A percentile compares a stretch with the other conserved stretches of the same genome.
These are phyloP conservation scores for Diaporthe amygdali DNA, from an alignment of 2,329 filamentous ascomycete genomes.

Conservation along the genomic window DNA sequence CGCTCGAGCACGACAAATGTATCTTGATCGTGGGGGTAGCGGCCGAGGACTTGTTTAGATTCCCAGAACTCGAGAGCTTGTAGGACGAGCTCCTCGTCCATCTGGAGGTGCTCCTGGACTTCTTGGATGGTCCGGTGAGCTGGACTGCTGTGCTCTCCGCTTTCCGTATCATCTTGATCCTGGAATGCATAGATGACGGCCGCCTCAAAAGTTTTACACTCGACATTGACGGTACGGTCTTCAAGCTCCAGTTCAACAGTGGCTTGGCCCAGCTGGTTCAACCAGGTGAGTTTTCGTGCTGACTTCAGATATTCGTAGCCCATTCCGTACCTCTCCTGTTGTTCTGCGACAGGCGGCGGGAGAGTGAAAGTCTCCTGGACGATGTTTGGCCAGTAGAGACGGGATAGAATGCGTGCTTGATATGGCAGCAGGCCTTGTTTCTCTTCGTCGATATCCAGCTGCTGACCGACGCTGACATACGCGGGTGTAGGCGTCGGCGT, in stretches of 20 bases:
- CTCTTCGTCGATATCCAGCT: conserved; percentile 37
- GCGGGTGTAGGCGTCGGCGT: conserved; percentile 27
- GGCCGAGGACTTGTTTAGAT: conserved; percentile 69
- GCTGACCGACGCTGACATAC: conserved; percentile 24
- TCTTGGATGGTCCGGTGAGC: conserved; percentile 55
- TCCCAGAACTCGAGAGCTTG: conserved; percentile 75
- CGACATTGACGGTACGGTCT: conserved; percentile 75
- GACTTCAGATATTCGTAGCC: conserved; percentile 83
- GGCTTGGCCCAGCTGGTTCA: conserved; percentile 80
- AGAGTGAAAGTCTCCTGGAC: conserved; percentile 72
- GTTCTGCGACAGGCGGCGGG: conserved; percentile 59
- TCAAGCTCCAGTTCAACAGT: conserved; percentile 81
- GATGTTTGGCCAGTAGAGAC: conserved; percentile 90
- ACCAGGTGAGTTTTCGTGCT: conserved; percentile 86
- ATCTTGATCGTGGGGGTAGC: conserved; percentile 47
- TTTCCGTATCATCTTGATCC: conserved; percentile 35
- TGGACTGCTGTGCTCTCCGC: conserved; percentile 32
- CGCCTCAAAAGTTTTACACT: conserved; percentile 84
- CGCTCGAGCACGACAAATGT: conserved; percentile 73
- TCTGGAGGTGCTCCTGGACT: conserved; percentile 62
- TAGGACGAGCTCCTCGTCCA: conserved; percentile 75
- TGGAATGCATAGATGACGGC: conserved; percentile 87
- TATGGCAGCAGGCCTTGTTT: conserved; percentile 63
- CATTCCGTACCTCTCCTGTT: conserved; percentile 74
- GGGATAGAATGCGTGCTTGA: conserved; percentile 85